Evolutionary conservation across 768 basidiomycete species (phyloP).

Genomic region (Psilocybe azurescens): DNA sequence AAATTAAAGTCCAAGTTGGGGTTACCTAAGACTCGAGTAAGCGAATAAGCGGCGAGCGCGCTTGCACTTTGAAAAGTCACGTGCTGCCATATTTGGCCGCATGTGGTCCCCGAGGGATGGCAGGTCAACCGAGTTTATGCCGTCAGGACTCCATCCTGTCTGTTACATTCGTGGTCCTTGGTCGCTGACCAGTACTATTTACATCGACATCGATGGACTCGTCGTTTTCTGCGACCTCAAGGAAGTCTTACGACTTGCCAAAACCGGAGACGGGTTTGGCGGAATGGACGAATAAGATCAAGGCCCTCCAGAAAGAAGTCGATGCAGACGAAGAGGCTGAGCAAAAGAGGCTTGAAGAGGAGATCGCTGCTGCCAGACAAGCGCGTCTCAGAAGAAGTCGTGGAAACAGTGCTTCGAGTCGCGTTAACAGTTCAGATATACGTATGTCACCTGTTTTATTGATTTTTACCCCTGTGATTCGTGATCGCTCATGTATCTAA

Average conservation of each 20-base stretch:
- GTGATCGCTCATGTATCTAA: neutral
- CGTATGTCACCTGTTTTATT: conserved; percentile 43
- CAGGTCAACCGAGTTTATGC: conserved; percentile 8
- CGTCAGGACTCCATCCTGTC: neutral
- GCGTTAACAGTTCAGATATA: conserved; percentile 44
- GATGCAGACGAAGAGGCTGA: conserved; percentile 84
- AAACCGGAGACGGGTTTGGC: conserved; percentile 71
- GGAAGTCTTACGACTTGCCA: conserved; percentile 42
- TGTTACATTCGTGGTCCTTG: conserved; percentile 3
- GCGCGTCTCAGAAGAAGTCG: conserved; percentile 56
- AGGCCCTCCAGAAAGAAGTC: conserved; percentile 79
- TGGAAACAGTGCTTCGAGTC: conserved; percentile 42
- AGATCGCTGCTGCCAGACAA: conserved; percentile 60
- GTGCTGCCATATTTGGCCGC: conserved; percentile 15
- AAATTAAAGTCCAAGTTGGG: no score
- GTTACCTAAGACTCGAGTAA: no score
- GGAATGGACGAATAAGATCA: conserved; percentile 84
- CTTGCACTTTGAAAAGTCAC: neutral
- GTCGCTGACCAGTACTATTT: neutral
- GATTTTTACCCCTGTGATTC: neutral
- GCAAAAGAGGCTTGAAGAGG: conserved; percentile 68
- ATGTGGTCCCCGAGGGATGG: conserved; percentile 11
- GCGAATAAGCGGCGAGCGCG: neutral
- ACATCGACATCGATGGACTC: conserved; percentile 24
- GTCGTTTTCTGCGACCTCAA: conserved; percentile 25